phyloP scores from a whole-genome alignment of 176 grass and related monocot genomes.

The Melocanna baccifera region DNA sequence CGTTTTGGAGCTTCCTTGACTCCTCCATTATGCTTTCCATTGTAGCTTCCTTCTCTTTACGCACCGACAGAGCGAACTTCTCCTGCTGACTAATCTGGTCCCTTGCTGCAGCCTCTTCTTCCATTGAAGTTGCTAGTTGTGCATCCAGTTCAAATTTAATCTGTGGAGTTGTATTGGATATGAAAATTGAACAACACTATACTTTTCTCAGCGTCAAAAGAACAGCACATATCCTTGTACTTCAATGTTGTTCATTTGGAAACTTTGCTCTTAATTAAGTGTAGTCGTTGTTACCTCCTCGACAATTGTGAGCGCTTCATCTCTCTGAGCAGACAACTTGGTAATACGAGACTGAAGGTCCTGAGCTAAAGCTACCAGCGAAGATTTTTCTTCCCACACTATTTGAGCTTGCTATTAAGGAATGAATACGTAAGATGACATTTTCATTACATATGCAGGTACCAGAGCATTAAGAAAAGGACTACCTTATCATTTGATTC shows the following conservation, averaged over 20 bases:
- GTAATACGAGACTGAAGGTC: constrained; percentile 46
- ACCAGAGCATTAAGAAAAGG: constrained; percentile 3
- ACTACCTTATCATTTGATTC: constrained; percentile 56
- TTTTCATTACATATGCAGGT: constrained; percentile 1
- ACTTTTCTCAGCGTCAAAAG: not conserved
- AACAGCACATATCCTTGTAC: not conserved
- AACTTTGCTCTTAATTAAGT: not conserved
- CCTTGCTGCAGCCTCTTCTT: constrained; percentile 41
- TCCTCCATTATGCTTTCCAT: too few species aligned
- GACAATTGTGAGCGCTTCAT: constrained; percentile 38
- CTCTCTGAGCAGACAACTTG: constrained; percentile 47
- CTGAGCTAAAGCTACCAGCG: constrained; percentile 36
- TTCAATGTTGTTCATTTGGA: constrained; percentile 2
- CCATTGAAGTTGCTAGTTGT: constrained; percentile 32
- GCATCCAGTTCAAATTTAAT: constrained; percentile 46
- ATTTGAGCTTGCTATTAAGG: constrained; percentile 42
- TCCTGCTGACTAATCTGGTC: constrained; percentile 43
- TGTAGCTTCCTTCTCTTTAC: constrained; percentile 41
- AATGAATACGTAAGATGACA: constrained; percentile 27
- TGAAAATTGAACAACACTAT: not conserved
- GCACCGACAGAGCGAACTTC: constrained; percentile 12
- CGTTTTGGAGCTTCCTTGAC: constrained; percentile 45
- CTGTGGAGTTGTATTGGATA: constrained; percentile 23
- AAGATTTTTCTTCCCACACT: constrained; percentile 41
- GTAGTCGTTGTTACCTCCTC: constrained; percentile 38